phyloP scores from a whole-genome alignment of 768 basidiomycete genomes.

The Termitomyces eurrhizus region DNA sequence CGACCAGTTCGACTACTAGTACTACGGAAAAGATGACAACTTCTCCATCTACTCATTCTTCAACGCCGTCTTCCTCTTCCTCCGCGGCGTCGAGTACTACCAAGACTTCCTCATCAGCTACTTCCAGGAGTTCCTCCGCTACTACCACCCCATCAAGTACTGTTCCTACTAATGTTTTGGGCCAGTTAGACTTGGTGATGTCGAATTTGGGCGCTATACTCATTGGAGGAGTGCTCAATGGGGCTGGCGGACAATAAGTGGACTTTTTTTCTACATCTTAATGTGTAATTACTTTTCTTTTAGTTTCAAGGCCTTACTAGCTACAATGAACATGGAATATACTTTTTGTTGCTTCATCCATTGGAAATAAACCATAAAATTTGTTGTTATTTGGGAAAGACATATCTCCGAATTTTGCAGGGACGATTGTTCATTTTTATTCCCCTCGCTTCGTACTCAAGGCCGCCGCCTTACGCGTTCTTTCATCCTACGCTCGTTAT shows the following conservation, averaged over 20 bases:
- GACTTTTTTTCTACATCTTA: background rate
- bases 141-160: conserved; percentile 11
- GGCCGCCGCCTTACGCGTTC: conserved; percentile 7
- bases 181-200: conserved; percentile 12
- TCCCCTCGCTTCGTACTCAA: background rate
- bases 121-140: background rate
- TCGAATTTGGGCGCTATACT: conserved; percentile 12
- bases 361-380: background rate
- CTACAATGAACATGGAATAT: background rate
- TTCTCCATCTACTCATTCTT: conserved; percentile 4
- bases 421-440: background rate
- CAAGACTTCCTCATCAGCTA: conserved; percentile 2
- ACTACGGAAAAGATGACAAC: conserved; percentile 13
- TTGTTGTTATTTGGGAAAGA: conserved; percentile 12
- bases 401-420: conserved; percentile 1
- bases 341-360: background rate
- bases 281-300: background rate
- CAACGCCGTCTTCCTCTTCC: conserved; percentile 9
- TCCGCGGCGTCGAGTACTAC: conserved; percentile 3
- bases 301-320: background rate
- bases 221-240: conserved; percentile 11
- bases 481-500: conserved; percentile 16
- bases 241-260: conserved; percentile 6
- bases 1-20: conserved; percentile 12
- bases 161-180: conserved; percentile 15